Percentiles rank a stretch among this genome's conserved stretches.
Conservation (phyloP, 164 flowering plant genomes). For the Protea cynaroides region DNA sequence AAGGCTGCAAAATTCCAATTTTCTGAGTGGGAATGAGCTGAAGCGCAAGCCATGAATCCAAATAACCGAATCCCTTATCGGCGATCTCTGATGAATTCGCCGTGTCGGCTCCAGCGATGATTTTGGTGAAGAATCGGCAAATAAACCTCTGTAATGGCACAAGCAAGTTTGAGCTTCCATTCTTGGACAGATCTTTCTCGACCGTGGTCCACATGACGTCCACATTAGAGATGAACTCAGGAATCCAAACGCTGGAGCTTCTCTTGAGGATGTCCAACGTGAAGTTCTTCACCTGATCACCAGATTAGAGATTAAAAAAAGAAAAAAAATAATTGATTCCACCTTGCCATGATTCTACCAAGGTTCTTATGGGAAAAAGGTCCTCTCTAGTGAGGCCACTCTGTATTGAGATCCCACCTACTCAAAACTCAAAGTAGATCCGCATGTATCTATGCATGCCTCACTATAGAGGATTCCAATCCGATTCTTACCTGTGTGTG, state of each 20-base stretch:
- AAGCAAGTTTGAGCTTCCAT: conserved; percentile 21
- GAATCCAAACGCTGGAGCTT: conserved; percentile 52
- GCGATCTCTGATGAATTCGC: conserved; percentile 38
- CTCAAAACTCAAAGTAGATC: too few species aligned
- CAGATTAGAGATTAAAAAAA: too few species aligned
- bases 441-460: too few species aligned
- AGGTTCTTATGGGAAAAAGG: too few species aligned
- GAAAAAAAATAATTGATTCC: too few species aligned
- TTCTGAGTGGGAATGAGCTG: conserved; percentile 55
- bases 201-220: conserved; percentile 56
- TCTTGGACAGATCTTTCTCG: conserved; percentile 35
- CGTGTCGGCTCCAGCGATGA: conserved; percentile 63
- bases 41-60: conserved; percentile 64
- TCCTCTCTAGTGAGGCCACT: too few species aligned
- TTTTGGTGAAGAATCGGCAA: conserved; percentile 50
- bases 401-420: too few species aligned
- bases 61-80: conserved; percentile 34
- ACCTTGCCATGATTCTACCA: too few species aligned
- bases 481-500: conserved; percentile 78
- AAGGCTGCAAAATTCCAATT: conserved; percentile 47
- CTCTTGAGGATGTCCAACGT: conserved; percentile 48
- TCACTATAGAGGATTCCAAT: too few species aligned
- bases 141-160: conserved; percentile 48
- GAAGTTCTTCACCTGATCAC: conserved; percentile 51
- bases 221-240: conserved; percentile 36